Percentiles rank a stretch among this genome's conserved stretches.
phyloP scores from a whole-genome alignment of 2,329 filamentous ascomycete species.

The Venturia asperata region DNA sequence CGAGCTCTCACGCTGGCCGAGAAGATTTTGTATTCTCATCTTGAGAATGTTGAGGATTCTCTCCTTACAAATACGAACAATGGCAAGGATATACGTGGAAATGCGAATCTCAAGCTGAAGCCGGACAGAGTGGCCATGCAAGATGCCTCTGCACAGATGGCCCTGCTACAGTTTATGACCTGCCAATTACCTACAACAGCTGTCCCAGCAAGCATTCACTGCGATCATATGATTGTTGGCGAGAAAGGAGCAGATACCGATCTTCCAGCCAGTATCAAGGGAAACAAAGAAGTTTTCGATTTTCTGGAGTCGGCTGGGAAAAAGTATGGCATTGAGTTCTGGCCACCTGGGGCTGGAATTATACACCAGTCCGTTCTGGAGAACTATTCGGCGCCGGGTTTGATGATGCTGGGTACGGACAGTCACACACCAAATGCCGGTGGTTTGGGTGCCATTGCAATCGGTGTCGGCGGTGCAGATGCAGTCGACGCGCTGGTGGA shows the following conservation, averaged over 20 bases:
- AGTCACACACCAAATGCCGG: slow-evolving; percentile 98
- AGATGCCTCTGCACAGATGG: slow-evolving; percentile 98
- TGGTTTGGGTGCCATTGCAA: slow-evolving; percentile 85
- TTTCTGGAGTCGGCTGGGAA: slow-evolving; percentile 89
- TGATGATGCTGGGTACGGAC: slow-evolving; percentile 99
- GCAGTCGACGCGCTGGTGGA: slow-evolving; percentile 95
- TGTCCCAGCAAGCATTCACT: slow-evolving; percentile 95
- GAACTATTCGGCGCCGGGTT: slow-evolving; percentile 92
- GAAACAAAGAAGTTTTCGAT: slow-evolving; percentile 95
- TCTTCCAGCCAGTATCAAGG: slow-evolving; percentile 73
- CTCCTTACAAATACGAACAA: slow-evolving; percentile 76
- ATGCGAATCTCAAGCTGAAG: slow-evolving; percentile 91
- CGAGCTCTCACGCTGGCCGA: slow-evolving; percentile 77
- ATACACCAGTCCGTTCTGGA: slow-evolving; percentile 97
- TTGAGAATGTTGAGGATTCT: slow-evolving; percentile 83
- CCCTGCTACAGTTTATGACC: slow-evolving; percentile 95
- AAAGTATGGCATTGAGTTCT: slow-evolving; percentile 92
- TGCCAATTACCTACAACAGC: slow-evolving; percentile 84
- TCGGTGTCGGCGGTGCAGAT: slow-evolving; percentile 94
- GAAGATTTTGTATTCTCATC: slow-evolving; percentile 96
- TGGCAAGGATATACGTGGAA: slow-evolving; percentile 75
- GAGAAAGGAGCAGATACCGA: slow-evolving; percentile 84
- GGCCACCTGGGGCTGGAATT: slow-evolving; percentile 88
- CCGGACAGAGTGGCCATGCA: slow-evolving; percentile 98
- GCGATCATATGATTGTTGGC: slow-evolving; percentile 97